These are phyloP conservation scores for Rhynchosporium secalis DNA, from an alignment of 2,329 filamentous ascomycete genomes.

Conservation along the genomic window DNA sequence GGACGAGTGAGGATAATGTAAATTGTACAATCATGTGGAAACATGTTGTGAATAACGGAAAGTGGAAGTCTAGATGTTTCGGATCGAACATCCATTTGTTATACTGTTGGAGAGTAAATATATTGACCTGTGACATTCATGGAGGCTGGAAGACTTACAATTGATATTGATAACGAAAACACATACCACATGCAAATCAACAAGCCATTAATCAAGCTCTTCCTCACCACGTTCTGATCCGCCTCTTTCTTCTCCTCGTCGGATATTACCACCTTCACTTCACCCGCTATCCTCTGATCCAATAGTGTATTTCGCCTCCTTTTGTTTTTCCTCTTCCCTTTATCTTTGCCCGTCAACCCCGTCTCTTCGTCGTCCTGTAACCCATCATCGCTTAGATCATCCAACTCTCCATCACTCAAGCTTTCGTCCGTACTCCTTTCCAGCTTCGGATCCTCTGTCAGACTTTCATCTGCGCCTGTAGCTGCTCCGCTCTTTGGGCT, in stretches of 20 bases:
- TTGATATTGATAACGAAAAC: slow-evolving; percentile 89
- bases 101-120: slow-evolving; percentile 58
- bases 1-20: slow-evolving; percentile 69
- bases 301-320: slow-evolving; percentile 67
- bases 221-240: slow-evolving; percentile 70
- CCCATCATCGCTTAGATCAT: slow-evolving; percentile 64
- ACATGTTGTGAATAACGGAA: slow-evolving; percentile 91
- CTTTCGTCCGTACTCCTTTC: slow-evolving; percentile 33
- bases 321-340: slow-evolving; percentile 65
- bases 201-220: slow-evolving; percentile 70
- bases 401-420: slow-evolving; percentile 54
- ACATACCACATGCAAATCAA: slow-evolving; percentile 85
- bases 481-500: slow-evolving; percentile 17
- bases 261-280: slow-evolving; percentile 55
- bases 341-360: slow-evolving; percentile 74
- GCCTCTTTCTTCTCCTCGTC: slow-evolving; percentile 73
- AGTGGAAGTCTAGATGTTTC: slow-evolving; percentile 83
- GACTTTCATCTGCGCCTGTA: slow-evolving; percentile 22
- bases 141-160: slow-evolving; percentile 57
- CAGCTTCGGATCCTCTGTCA: slow-evolving; percentile 28
- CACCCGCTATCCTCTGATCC: slow-evolving; percentile 63
- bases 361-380: slow-evolving; percentile 86
- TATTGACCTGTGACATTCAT: not conserved
- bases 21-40: slow-evolving; percentile 98
- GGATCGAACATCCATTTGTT: slow-evolving; percentile 99